Base-by-base conservation (phyloP, 1,139 yeast species). In the Kodamaea arcana region DNA sequence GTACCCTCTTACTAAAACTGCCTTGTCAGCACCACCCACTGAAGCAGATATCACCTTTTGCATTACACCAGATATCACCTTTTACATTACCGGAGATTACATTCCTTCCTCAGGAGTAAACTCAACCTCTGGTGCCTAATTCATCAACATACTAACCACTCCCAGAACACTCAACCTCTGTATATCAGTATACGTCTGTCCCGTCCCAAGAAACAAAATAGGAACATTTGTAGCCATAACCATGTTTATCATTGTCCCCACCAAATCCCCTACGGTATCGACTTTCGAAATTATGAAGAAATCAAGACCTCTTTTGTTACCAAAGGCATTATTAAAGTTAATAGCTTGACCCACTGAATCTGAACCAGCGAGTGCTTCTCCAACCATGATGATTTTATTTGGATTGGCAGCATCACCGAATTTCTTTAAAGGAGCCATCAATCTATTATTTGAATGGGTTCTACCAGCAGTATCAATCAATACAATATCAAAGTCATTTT, bases 381-480 rank as follows among this genome's bases (percentile, higher is more conserved):
- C 98, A 14, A 92, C 98, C 97, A 92, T 92, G 51, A 92, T 88
- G 52, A 92, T 90, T 61, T 86, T 90, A 60, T 92, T 94, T 1
- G 98, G 98, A 40, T 86, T 76, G 3, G 97, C 97, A 33, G 94
- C 90, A 51, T 85, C 90, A 20, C 97, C 97, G 62, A 92, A 94
- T 41, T 92, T 87, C 50, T 90, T 94, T 46, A 92, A 67, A 8
- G 97, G 95, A 0, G 96, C 92, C 98, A 92, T 92, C 45, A 92
- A 72, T 42, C 94, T 83, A 18, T 94, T 85, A 56, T 94, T 97
- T 45, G 94, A 88, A 54, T 94, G 98, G 35, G 98, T 80, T 64
- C 98, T 77, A 25, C 98, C 98, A 0, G 98, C 98, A 6, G 98
- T 92, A 61, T 92, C 98, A 69, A 92, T 86, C 42, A 92, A 68